Percentiles rank a stretch among this genome's conserved stretches.
These are phyloP conservation scores for Niveomyces coronatus DNA, from an alignment of 2,329 filamentous ascomycete species.

Conservation along the genomic window DNA sequence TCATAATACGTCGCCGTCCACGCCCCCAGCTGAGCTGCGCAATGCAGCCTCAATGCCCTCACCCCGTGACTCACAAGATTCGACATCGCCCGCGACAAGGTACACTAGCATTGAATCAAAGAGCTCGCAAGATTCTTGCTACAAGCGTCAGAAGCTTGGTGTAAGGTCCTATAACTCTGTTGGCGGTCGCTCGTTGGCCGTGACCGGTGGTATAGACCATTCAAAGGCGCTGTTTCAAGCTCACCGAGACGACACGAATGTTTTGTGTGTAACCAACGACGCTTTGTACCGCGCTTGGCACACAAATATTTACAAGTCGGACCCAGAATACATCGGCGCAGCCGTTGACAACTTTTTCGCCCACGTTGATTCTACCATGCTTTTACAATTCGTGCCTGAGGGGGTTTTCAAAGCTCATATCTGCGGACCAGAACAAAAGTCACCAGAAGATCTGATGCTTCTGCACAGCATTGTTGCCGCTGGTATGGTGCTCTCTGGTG, in stretches of 20 bases:
- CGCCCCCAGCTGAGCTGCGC: constrained; percentile 41
- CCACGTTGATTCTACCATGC: constrained; percentile 30
- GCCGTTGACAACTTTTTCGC: constrained; percentile 32
- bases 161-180: constrained; percentile 34
- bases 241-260: constrained; percentile 27
- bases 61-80: constrained; percentile 21
- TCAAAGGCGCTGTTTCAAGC: constrained; percentile 26
- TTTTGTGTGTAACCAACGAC: constrained; percentile 40
- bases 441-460: constrained; percentile 34
- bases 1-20: constrained; percentile 45
- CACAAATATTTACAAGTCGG: constrained; percentile 36
- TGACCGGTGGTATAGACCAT: constrained; percentile 25
- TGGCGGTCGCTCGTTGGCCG: constrained; percentile 20
- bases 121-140: neutral
- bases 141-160: constrained; percentile 39
- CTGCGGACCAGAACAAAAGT: constrained; percentile 24
- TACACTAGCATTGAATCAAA: neutral
- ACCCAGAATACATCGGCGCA: constrained; percentile 29
- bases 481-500: constrained; percentile 29
- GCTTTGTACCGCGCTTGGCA: constrained; percentile 39
- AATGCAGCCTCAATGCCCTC: constrained; percentile 27
- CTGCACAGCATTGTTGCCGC: constrained; percentile 34
- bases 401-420: constrained; percentile 29
- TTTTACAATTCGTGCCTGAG: constrained; percentile 32
- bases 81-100: constrained; percentile 12